Evolutionary conservation across 2,329 filamentous ascomycete species (phyloP).

Genomic region (Trichophyton schoenleinii): DNA sequence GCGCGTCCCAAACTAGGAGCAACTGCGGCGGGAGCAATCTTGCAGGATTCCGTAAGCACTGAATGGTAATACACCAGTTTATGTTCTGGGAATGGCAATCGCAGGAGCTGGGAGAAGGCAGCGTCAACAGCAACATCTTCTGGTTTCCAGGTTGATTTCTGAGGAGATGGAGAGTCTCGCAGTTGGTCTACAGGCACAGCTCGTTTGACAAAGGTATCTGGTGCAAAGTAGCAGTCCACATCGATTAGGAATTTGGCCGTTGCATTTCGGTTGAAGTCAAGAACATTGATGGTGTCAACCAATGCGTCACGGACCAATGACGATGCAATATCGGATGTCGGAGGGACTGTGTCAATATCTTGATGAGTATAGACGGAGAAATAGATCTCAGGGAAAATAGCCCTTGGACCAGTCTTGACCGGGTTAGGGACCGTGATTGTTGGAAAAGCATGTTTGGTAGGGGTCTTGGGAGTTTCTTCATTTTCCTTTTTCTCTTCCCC

Average conservation of each 20-base stretch:
- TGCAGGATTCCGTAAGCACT: constrained; percentile 87
- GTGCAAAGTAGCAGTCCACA: constrained; percentile 85
- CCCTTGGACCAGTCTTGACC: constrained; percentile 58
- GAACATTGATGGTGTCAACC: constrained; percentile 82
- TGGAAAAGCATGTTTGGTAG: constrained; percentile 65
- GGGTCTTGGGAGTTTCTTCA: constrained; percentile 30
- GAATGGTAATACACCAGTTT: constrained; percentile 96
- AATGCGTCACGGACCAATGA: constrained; percentile 75
- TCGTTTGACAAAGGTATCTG: constrained; percentile 82
- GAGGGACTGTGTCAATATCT: constrained; percentile 78
- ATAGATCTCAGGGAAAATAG: constrained; percentile 84
- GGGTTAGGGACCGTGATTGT: constrained; percentile 60
- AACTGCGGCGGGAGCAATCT: constrained; percentile 90
- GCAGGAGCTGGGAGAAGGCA: constrained; percentile 88
- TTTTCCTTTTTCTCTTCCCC: constrained; percentile 37
- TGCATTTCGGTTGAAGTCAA: constrained; percentile 82
- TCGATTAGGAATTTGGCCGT: constrained; percentile 85
- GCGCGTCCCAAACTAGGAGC: constrained; percentile 86
- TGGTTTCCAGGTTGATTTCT: constrained; percentile 79
- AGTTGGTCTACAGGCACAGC: constrained; percentile 87
- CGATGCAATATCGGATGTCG: constrained; percentile 60
- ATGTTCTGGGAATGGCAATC: constrained; percentile 74
- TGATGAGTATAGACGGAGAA: constrained; percentile 85
- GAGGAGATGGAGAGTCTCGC: constrained; percentile 49
- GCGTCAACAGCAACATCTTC: constrained; percentile 97